A percentile compares a stretch with the other conserved stretches of the same genome.
These are phyloP conservation scores for Polyplosphaeria fusca DNA, from an alignment of 495 filamentous ascomycete genomes.

Conservation along the genomic window DNA sequence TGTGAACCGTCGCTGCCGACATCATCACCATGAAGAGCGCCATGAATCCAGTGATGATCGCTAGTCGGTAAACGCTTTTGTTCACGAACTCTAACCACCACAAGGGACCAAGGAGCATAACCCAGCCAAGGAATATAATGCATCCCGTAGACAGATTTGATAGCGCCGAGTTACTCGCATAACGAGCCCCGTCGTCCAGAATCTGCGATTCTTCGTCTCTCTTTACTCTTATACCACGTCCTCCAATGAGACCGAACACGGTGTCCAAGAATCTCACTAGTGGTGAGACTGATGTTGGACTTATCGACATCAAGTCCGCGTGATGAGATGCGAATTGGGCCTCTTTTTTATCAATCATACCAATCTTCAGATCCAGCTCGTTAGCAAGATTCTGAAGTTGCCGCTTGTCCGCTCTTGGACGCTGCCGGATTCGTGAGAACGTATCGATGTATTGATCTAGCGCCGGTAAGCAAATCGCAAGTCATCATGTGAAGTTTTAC, in stretches of 20 bases:
- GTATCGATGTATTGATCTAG: slow-evolving; percentile 19
- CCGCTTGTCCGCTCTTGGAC: slow-evolving; percentile 1
- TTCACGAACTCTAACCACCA: slow-evolving; percentile 21
- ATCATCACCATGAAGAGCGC: slow-evolving; percentile 15
- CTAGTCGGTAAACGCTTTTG: background rate
- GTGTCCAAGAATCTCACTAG: slow-evolving; percentile 10
- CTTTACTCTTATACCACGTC: slow-evolving; percentile 2
- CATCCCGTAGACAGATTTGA: slow-evolving; percentile 3
- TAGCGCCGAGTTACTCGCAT: slow-evolving; percentile 4
- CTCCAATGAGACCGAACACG: background rate
- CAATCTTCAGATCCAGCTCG: background rate
- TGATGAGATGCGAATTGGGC: background rate
- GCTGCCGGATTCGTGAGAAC: slow-evolving; percentile 7
- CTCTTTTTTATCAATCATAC: background rate
- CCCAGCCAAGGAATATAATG: slow-evolving; percentile 7
- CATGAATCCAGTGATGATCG: slow-evolving; percentile 18
- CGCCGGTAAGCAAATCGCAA: background rate
- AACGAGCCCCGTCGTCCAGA: background rate
- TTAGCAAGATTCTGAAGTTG: slow-evolving; percentile 13
- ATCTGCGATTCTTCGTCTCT: background rate
- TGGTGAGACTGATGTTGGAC: background rate
- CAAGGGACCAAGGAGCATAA: slow-evolving; percentile 20
- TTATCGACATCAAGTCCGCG: slow-evolving; percentile 7
- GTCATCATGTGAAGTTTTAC: background rate
- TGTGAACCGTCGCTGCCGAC: slow-evolving; percentile 6